A percentile compares a stretch with the other conserved stretches of the same genome.
Evolutionary conservation across 768 basidiomycete species (phyloP).

Genomic region (Rhizopogon vesiculosus): DNA sequence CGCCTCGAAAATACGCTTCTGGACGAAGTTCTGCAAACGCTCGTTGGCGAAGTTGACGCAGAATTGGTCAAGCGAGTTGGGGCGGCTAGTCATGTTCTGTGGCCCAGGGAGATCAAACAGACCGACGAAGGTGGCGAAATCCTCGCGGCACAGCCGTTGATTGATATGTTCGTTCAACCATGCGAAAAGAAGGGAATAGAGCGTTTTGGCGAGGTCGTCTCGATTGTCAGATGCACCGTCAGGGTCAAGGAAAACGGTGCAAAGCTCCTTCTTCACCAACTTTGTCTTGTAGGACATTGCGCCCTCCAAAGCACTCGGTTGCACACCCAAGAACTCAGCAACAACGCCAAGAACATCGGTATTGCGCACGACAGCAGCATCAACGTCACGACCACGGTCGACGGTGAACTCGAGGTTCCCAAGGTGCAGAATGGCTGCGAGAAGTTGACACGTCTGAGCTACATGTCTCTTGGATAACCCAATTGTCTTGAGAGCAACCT

Average conservation of each 20-base stretch:
- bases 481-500: constrained; percentile 88
- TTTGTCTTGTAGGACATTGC: constrained; percentile 89
- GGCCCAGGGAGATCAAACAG: constrained; percentile 92
- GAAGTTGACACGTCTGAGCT: constrained; percentile 90
- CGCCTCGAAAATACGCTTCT: constrained; percentile 74
- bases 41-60: constrained; percentile 97
- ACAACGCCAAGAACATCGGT: constrained; percentile 76
- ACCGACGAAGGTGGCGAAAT: constrained; percentile 89
- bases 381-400: constrained; percentile 80
- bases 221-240: constrained; percentile 91
- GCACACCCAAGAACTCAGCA: constrained; percentile 88
- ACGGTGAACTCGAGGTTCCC: constrained; percentile 92
- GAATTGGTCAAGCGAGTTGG: constrained; percentile 95
- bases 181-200: constrained; percentile 91
- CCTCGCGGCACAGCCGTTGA: constrained; percentile 89
- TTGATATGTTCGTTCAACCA: constrained; percentile 98
- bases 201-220: constrained; percentile 89
- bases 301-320: constrained; percentile 64
- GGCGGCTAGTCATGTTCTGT: constrained; percentile 81
- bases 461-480: constrained; percentile 94
- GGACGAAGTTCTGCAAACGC: constrained; percentile 78
- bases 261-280: constrained; percentile 93
- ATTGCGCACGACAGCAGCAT: constrained; percentile 90
- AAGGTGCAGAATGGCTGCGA: constrained; percentile 94
- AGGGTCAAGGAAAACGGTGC: constrained; percentile 92